Base-by-base conservation (phyloP, 306 rosid genomes). In the Dalbergia cochinchinensis region DNA sequence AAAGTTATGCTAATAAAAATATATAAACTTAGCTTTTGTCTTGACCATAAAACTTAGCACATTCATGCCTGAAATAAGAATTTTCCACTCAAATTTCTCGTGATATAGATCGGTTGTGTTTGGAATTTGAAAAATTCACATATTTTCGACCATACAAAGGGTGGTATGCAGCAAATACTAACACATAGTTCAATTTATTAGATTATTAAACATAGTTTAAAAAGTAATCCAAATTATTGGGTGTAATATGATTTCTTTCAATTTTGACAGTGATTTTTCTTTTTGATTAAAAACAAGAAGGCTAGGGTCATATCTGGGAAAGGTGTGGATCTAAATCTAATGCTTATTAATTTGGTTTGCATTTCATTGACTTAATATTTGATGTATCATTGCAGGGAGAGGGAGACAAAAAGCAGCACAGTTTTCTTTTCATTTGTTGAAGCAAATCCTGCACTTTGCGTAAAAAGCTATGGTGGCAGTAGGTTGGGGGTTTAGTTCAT, bases 351-450 rank as follows among this genome's bases (percentile, higher is more conserved):
- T 7, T 45, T 26, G 31, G 14, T 26, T 3, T 6, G 42, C 31
- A n/a, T 18, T 54, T 53, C 26, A 16, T 57, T 74, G 11, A 48
- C 35, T 68, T 59, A 26, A 26, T 26, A 26, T 26, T 26, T 26
- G 16, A 37, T 58, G 65, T 42, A 65, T 73, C 34, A 39, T 60
- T 61, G 74, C 78, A 82, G 85, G 73, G 18, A 62, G 55, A 57
- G 33, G 39, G 63, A 73, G 72, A 80, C 61, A 33, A 73, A 80
- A 74, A 45, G 65, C 11, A 39, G 50, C 45, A 70, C 22, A 26
- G 19, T 59, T 69, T 69, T 75, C n/a, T 37, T 12, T 60, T 41
- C 6, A 31, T 39, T n/a, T 59, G 26, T 42, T 9, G 26, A 73
- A 59, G 77, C 26, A 74, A 51, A 74, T 58, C 42, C 45, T 45